phyloP scores from a whole-genome alignment of 129 eudicot genomes.

The Helianthus tuberosus region DNA sequence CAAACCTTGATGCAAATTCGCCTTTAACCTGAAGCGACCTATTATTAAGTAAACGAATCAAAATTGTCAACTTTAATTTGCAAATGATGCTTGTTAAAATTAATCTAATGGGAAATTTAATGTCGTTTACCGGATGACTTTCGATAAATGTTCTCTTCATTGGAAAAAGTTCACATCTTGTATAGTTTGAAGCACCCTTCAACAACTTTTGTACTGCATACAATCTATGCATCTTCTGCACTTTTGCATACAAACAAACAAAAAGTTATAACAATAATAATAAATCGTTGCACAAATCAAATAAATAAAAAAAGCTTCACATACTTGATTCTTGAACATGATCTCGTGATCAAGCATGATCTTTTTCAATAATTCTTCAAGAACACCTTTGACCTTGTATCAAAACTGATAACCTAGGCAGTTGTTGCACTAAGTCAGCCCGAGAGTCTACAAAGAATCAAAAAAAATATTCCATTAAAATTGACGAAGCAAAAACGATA shows the following conservation, averaged over 20 bases:
- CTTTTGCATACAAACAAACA: constrained; percentile 31
- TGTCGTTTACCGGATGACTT: constrained; percentile 28
- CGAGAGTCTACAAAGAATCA: too few species aligned
- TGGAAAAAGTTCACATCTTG: constrained; percentile 27
- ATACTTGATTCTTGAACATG: constrained; percentile 51
- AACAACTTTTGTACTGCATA: constrained; percentile 43
- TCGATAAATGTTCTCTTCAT: constrained; percentile 23
- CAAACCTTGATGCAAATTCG: constrained; percentile 30
- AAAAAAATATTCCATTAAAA: too few species aligned
- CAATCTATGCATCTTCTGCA: constrained; percentile 50
- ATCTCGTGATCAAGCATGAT: constrained; percentile 56
- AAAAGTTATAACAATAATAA: background rate
- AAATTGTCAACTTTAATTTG: background rate
- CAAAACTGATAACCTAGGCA: too few species aligned
- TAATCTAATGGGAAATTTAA: background rate
- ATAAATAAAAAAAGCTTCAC: background rate
- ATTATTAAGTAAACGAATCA: background rate
- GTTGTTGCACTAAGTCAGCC: too few species aligned
- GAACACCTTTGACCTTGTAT: constrained; percentile 42
- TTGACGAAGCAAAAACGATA: too few species aligned
- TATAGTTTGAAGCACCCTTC: constrained; percentile 34
- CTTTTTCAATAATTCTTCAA: constrained; percentile 33
- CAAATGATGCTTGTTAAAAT: constrained; percentile 5
- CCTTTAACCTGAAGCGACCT: background rate
- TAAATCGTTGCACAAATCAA: background rate